These are phyloP conservation scores for Staphylotrichum longicolle DNA, from an alignment of 495 filamentous ascomycete genomes.

Conservation along the genomic window DNA sequence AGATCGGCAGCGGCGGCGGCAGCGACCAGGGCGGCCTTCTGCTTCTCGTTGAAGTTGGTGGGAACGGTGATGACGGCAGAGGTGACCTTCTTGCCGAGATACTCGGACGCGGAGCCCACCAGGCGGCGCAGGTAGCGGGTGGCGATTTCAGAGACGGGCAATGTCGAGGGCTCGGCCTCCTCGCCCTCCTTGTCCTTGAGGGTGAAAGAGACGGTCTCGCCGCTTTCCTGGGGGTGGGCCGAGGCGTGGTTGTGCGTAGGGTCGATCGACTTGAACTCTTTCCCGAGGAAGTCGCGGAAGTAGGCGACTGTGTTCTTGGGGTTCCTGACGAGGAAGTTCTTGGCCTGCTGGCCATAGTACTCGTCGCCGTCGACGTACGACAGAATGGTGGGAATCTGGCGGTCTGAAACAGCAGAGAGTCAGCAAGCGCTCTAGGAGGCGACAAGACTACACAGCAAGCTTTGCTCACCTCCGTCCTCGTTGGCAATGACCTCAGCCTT, in stretches of 20 bases:
- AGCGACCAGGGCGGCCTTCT: constrained; percentile 73
- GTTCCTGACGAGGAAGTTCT: constrained; percentile 87
- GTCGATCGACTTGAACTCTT: constrained; percentile 96
- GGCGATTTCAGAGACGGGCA: constrained; percentile 81
- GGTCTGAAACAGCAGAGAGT: constrained; percentile 55
- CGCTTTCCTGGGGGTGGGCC: constrained; percentile 77
- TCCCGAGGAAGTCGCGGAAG: constrained; percentile 93
- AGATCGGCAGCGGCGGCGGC: constrained; percentile 79
- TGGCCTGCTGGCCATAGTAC: constrained; percentile 94
- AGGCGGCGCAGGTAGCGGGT: constrained; percentile 84
- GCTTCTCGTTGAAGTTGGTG: constrained; percentile 85
- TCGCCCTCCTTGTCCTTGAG: constrained; percentile 73
- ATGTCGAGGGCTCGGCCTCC: constrained; percentile 55
- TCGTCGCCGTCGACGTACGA: constrained; percentile 95
- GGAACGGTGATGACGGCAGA: constrained; percentile 91
- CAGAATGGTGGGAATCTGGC: constrained; percentile 91
- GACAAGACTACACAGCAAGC: constrained; percentile 8
- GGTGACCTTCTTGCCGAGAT: constrained; percentile 85
- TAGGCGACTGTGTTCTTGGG: constrained; percentile 88
- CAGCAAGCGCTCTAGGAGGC: background rate
- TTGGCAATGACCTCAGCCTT: constrained; percentile 98
- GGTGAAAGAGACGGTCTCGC: constrained; percentile 74
- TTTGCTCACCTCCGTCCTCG: constrained; percentile 84
- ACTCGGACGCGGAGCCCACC: constrained; percentile 81
- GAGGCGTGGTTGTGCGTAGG: constrained; percentile 91